Evolutionary conservation across 2,329 filamentous ascomycete species (phyloP).

Genomic region (Trichoderma atrobrunneum): DNA sequence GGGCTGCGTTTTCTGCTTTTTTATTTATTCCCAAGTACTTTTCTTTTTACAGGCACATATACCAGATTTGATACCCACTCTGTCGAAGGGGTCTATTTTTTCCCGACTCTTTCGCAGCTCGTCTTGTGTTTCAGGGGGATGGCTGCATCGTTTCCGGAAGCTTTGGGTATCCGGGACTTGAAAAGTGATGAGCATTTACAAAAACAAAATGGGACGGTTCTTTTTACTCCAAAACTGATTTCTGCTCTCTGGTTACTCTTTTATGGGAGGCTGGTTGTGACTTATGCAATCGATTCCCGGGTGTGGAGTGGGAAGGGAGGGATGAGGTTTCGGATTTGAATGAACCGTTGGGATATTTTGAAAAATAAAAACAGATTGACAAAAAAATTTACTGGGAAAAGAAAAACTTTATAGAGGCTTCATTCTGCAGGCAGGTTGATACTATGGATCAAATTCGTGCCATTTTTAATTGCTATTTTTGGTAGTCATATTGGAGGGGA

Average conservation of each 20-base stretch:
- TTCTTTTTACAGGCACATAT: conserved; percentile 21
- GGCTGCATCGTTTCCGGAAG: neutral
- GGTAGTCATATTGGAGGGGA: neutral
- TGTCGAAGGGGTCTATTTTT: neutral
- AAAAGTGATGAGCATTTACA: neutral
- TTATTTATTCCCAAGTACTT: conserved; percentile 10
- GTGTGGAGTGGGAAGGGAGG: neutral
- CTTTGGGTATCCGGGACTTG: neutral
- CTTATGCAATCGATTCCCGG: neutral
- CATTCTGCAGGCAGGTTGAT: conserved; percentile 8
- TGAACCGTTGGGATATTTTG: neutral
- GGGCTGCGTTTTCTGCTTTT: neutral
- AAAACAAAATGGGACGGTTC: neutral
- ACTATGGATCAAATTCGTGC: neutral
- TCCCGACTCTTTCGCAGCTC: conserved; percentile 8
- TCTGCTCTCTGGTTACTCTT: neutral
- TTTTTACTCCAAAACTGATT: too few species aligned
- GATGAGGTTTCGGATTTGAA: neutral
- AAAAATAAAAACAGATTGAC: neutral
- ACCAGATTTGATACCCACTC: conserved; percentile 26
- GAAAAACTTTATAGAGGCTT: conserved; percentile 4
- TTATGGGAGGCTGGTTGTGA: neutral
- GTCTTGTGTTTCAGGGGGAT: conserved; percentile 15
- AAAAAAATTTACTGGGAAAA: neutral
- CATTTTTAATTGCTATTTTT: neutral